Conservation (phyloP, 768 basidiomycete genomes). For the Lepiota subincarnata region DNA sequence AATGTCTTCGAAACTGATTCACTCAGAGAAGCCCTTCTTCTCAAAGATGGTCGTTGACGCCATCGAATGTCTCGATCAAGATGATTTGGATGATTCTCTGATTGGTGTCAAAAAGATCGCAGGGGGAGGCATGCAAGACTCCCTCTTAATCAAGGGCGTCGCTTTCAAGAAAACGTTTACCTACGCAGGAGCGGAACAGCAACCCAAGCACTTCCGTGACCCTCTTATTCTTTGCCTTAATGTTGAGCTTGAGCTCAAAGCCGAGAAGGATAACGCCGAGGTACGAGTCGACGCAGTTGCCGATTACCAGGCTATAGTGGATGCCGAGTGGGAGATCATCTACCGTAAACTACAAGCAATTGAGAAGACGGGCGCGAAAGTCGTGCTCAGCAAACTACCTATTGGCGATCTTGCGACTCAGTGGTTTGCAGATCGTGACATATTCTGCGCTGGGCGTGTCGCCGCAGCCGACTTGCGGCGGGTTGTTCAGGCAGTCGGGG, state of each 20-base stretch:
- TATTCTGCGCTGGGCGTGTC: slow-evolving; percentile 98
- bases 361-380: slow-evolving; percentile 93
- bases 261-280: slow-evolving; percentile 99
- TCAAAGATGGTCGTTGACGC: slow-evolving; percentile 99
- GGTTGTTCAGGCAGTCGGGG: slow-evolving; percentile 94
- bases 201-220: slow-evolving; percentile 87
- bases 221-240: slow-evolving; percentile 93
- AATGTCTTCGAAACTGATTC: slow-evolving; percentile 99
- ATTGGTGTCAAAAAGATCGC: slow-evolving; percentile 98
- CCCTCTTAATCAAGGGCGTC: slow-evolving; percentile 82
- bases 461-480: slow-evolving; percentile 84
- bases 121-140: slow-evolving; percentile 97
- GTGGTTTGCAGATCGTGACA: slow-evolving; percentile 98
- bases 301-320: slow-evolving; percentile 98
- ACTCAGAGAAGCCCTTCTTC: slow-evolving; percentile 98
- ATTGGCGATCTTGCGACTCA: slow-evolving; percentile 99
- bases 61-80: slow-evolving; percentile 86
- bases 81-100: slow-evolving; percentile 90
- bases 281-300: slow-evolving; percentile 95
- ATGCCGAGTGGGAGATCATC: slow-evolving; percentile 99
- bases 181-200: slow-evolving; percentile 98
- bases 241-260: slow-evolving; percentile 97
- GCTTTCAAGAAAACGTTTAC: slow-evolving; percentile 99
- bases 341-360: slow-evolving; percentile 96
- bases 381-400: slow-evolving; percentile 95